phyloP scores from a whole-genome alignment of 106 monocot genomes.

The Amphibolis antarctica region DNA sequence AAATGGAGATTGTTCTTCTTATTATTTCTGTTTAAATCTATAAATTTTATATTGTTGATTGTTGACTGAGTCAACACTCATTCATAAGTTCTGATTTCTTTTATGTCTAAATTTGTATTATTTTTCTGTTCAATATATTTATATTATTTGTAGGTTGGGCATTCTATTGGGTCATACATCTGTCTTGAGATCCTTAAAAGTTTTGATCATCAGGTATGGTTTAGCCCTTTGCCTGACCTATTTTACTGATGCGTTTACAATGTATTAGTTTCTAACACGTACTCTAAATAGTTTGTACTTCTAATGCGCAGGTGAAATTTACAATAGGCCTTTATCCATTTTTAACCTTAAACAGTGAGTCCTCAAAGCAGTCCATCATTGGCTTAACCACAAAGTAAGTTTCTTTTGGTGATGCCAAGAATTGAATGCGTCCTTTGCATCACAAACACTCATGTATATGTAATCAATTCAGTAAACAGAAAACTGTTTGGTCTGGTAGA shows the following conservation, averaged over 20 bases:
- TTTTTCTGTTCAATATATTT: no score
- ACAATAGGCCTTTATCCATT: conserved; percentile 75
- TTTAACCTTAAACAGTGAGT: conserved; percentile 47
- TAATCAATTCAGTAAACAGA: no score
- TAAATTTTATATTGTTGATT: no score
- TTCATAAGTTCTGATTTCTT: background rate
- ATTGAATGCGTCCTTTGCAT: background rate
- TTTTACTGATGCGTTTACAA: background rate
- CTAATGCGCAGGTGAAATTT: conserved; percentile 42
- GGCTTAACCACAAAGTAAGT: conserved; percentile 49
- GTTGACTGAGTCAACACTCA: no score
- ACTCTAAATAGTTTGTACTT: background rate
- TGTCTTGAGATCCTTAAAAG: conserved; percentile 65
- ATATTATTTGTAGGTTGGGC: conserved; percentile 55
- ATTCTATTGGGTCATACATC: conserved; percentile 91
- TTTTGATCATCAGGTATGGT: conserved; percentile 47
- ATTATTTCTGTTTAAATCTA: no score
- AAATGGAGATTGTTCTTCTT: no score
- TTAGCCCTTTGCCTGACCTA: background rate
- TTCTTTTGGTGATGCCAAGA: background rate
- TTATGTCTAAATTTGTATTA: background rate
- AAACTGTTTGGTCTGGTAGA: no score
- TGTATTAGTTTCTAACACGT: background rate
- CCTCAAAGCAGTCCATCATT: conserved; percentile 46
- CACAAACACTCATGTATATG: no score